phyloP scores from a whole-genome alignment of 257 asterid species.

The Prunella vulgaris region DNA sequence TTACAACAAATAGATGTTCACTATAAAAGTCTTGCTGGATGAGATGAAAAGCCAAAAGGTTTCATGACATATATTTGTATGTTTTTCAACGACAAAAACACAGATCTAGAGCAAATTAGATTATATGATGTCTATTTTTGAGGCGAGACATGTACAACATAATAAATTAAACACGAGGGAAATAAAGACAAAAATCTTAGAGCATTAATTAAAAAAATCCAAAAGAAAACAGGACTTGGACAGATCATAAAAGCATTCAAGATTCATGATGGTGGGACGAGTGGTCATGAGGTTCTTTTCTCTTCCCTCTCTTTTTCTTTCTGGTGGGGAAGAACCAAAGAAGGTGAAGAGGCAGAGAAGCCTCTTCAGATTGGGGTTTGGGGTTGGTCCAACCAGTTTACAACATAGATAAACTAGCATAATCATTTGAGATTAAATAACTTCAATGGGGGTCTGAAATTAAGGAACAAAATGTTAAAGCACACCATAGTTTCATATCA shows the following conservation, averaged over 20 bases:
- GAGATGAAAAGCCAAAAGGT: slow-evolving; percentile 12
- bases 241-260: slow-evolving; percentile 1
- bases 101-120: neutral
- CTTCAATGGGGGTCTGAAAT: too few species aligned
- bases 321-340: too few species aligned
- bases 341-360: too few species aligned
- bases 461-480: too few species aligned
- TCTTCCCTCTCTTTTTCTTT: too few species aligned
- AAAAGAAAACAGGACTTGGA: neutral
- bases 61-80: neutral
- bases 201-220: neutral
- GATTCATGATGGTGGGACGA: neutral
- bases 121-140: neutral
- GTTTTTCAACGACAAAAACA: neutral
- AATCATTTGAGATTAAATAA: too few species aligned
- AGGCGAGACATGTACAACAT: neutral
- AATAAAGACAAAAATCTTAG: neutral
- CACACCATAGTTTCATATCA: too few species aligned
- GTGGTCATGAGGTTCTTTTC: neutral
- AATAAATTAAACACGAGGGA: too few species aligned
- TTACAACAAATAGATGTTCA: neutral
- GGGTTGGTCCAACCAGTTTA: too few species aligned
- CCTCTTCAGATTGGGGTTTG: too few species aligned
- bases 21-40: neutral
- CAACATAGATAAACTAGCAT: too few species aligned